Percentiles rank a stretch among this genome's conserved stretches.
phyloP scores from a whole-genome alignment of 2,329 filamentous ascomycete species.

The Ceratocystis eucalypticola region DNA sequence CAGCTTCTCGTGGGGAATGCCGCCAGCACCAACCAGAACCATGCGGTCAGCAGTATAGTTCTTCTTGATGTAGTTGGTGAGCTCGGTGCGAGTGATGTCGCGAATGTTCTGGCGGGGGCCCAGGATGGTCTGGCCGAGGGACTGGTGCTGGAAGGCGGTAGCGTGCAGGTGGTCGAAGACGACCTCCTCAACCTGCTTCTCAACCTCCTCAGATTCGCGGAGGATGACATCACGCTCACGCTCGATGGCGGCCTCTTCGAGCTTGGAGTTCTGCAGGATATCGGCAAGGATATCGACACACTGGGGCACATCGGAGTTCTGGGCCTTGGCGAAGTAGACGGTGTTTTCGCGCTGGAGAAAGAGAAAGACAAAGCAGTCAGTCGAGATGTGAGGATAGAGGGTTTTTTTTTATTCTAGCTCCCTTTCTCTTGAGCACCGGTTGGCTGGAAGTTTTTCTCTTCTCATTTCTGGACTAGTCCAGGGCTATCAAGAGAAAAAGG shows the following conservation, averaged over 20 bases:
- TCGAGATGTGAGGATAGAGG: constrained; percentile 7
- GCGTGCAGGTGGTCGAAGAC: constrained; percentile 98
- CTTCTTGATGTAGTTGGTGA: constrained; percentile 93
- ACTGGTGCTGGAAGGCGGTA: constrained; percentile 92
- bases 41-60: constrained; percentile 99
- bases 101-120: constrained; percentile 97
- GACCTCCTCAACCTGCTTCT: constrained; percentile 99
- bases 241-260: constrained; percentile 84
- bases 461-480: background rate
- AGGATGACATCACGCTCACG: constrained; percentile 97
- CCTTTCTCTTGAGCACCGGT: background rate
- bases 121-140: constrained; percentile 92
- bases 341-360: constrained; percentile 82
- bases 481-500: background rate
- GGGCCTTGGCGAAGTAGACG: constrained; percentile 98
- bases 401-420: background rate
- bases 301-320: constrained; percentile 93
- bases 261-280: constrained; percentile 98
- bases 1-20: constrained; percentile 83
- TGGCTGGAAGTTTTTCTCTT: background rate
- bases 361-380: constrained; percentile 12
- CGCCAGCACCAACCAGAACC: constrained; percentile 92
- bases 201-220: constrained; percentile 96
- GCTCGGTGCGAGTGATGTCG: constrained; percentile 82
- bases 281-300: constrained; percentile 97